Base-by-base conservation (phyloP, 257 asterid species). In the Capsicum baccatum region DNA sequence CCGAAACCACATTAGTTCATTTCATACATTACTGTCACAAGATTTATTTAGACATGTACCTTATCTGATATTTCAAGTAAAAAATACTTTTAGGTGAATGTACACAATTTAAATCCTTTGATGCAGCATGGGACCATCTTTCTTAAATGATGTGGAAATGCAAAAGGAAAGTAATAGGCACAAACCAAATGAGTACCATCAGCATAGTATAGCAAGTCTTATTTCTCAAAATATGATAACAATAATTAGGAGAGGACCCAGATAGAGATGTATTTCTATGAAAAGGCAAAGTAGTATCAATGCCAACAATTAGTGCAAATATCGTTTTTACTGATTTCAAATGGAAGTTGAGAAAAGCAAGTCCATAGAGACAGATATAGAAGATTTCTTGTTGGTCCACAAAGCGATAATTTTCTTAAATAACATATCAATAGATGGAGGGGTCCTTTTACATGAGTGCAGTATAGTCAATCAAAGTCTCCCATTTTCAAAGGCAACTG, bases 271-370 rank as follows among this genome's bases (percentile, higher is more conserved):
- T 85, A 86, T 81, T 76, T 83, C 17, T 42, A 66, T 42, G 83
- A 57, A 89, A 88, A 90, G 82, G 89, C 83, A 85, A 83, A 89
- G 88, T 79, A 83, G 82, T 19, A 83, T 54, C 73, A 79, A 80
- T 19, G 82, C 81, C 26, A 81, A 64, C 83, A 83, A 68, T 83
- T 64, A 86, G 79, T 85, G 73, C 76, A 35, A 54, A 84, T 74
- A 89, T 85, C 84, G 74, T 83, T 86, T 85, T 71, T 86, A 85
- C 78, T 80, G 83, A 85, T 85, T 91, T 83, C 85, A 87, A 81
- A 91, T 88, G 88, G 71, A 79, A 86, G 85, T 50, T 74, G 71
- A 81, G 68, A 67, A 87, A 87, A 91, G 87, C 59, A 44, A 58
- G 63, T 83, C 50, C 66, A 83, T 37, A 35, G 54, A 74, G 52